phyloP scores from a whole-genome alignment of 768 basidiomycete genomes.

The Candolleomyces aberdarensis region DNA sequence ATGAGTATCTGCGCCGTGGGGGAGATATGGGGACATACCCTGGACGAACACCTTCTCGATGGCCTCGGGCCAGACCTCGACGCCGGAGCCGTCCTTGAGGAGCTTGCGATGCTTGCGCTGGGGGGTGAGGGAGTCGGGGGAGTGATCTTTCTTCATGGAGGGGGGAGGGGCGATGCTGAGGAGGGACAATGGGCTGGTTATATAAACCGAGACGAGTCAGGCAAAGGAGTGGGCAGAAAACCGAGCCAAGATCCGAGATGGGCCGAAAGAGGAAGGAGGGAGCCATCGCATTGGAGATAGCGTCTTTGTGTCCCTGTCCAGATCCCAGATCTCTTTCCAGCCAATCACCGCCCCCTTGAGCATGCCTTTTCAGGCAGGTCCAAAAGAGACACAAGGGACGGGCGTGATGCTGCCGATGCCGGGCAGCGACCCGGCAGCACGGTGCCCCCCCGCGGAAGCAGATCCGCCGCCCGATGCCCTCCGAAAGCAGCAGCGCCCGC shows the following conservation, averaged over 20 bases:
- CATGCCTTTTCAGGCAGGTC: constrained; percentile 7
- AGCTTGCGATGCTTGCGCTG: constrained; percentile 83
- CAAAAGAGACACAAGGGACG: neutral
- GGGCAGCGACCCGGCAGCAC: neutral
- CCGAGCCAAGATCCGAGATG: constrained; percentile 49
- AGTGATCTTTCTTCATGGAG: constrained; percentile 29
- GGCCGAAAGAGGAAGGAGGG: constrained; percentile 44
- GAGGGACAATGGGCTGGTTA: constrained; percentile 17
- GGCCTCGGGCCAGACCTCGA: constrained; percentile 80
- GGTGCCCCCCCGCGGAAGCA: constrained; percentile 6
- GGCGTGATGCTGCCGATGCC: neutral
- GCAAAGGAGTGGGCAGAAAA: neutral
- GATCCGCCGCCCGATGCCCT: constrained; percentile 8
- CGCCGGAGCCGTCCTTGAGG: constrained; percentile 72
- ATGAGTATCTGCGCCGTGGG: constrained; percentile 4
- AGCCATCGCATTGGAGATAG: constrained; percentile 48
- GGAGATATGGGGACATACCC: constrained; percentile 35
- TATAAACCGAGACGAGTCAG: constrained; percentile 18
- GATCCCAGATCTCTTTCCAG: constrained; percentile 7
- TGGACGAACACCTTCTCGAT: constrained; percentile 77
- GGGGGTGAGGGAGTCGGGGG: constrained; percentile 53
- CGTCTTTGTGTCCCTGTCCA: constrained; percentile 4
- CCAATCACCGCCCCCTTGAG: constrained; percentile 11
- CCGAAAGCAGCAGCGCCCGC: constrained; percentile 7
- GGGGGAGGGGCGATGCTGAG: constrained; percentile 22